These are phyloP conservation scores for Psilocybe azurescens DNA, from an alignment of 768 basidiomycete genomes.

Conservation along the genomic window DNA sequence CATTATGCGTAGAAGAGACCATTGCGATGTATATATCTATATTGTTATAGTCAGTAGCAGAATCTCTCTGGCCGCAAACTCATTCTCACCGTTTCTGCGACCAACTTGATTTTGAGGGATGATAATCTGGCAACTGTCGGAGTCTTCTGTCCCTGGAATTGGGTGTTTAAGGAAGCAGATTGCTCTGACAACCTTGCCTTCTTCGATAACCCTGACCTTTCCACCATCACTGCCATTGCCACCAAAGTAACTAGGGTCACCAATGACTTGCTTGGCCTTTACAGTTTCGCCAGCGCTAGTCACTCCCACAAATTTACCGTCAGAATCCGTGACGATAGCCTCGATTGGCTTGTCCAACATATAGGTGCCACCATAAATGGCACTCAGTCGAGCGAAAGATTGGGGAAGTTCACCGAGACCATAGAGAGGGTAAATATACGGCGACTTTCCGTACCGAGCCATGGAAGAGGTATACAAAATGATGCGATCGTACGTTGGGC, in stretches of 20 bases:
- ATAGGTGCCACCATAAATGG: conserved; percentile 99
- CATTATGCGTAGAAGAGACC: conserved; percentile 97
- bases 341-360: conserved; percentile 98
- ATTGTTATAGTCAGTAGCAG: not conserved
- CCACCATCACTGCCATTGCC: conserved; percentile 67
- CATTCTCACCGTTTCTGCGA: conserved; percentile 83
- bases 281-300: conserved; percentile 89
- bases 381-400: conserved; percentile 96
- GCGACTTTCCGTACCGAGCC: conserved; percentile 99
- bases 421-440: conserved; percentile 99
- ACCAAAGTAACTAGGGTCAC: conserved; percentile 97
- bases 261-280: conserved; percentile 97
- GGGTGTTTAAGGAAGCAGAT: conserved; percentile 99
- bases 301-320: conserved; percentile 94
- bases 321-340: conserved; percentile 82
- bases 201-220: conserved; percentile 88
- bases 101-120: conserved; percentile 98
- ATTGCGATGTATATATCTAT: conserved; percentile 98
- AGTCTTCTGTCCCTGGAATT: conserved; percentile 95
- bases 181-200: conserved; percentile 93
- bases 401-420: conserved; percentile 99
- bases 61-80: conserved; percentile 1
- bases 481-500: conserved; percentile 91
- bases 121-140: conserved; percentile 96
- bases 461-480: conserved; percentile 97